Evolutionary conservation across 1,284 basidiomycete species (phyloP).

Genomic region (Psilocybe mexicana): DNA sequence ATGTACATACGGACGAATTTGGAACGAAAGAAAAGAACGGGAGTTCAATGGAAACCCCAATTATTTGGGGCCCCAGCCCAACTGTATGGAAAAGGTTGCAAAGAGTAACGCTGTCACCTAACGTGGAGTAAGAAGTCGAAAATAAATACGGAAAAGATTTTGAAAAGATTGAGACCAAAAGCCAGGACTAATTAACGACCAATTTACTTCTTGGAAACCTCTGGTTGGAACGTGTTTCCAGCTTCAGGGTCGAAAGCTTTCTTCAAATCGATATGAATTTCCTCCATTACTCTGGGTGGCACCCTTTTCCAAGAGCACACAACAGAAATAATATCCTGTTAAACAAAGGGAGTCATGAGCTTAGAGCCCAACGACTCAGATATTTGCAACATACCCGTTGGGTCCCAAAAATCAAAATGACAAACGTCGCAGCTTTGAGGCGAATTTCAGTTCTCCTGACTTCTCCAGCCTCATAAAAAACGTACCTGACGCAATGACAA

Average conservation of each 20-base stretch:
- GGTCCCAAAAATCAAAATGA: slow-evolving; percentile 46
- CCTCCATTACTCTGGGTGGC: slow-evolving; percentile 4
- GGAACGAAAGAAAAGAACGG: neutral
- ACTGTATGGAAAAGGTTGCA: neutral
- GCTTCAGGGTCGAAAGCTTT: slow-evolving; percentile 1
- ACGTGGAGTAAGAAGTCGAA: neutral
- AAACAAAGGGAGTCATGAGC: neutral
- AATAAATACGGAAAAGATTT: neutral
- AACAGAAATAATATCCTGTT: slow-evolving; percentile 41
- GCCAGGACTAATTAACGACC: too few species aligned
- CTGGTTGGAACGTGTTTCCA: neutral
- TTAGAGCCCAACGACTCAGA: neutral
- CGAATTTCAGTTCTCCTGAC: neutral
- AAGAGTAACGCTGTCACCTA: neutral
- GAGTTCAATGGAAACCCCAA: too few species aligned
- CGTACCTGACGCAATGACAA: slow-evolving; percentile 45
- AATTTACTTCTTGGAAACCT: neutral
- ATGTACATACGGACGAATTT: neutral
- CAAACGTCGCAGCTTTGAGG: slow-evolving; percentile 39
- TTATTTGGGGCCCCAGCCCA: too few species aligned
- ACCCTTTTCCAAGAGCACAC: slow-evolving; percentile 38
- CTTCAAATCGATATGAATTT: slow-evolving; percentile 11
- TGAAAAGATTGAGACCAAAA: neutral
- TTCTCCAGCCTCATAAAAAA: slow-evolving; percentile 6
- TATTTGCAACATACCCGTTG: slow-evolving; percentile 33